phyloP scores from a whole-genome alignment of 257 asterid species.

The Solanum habrochaites region DNA sequence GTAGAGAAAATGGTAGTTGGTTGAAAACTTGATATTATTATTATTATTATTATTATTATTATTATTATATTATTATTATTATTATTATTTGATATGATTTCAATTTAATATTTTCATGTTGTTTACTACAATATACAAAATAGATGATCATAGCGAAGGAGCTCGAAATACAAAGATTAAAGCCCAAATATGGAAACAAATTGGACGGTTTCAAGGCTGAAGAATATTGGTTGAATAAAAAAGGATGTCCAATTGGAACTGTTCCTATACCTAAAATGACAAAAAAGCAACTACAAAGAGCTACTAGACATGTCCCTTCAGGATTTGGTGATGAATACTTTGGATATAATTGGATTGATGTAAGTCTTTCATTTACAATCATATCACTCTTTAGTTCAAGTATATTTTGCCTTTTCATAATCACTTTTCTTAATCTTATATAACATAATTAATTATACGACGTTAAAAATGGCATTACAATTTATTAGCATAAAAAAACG shows the following conservation, averaged over 20 bases:
- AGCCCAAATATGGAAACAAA: background rate
- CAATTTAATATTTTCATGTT: background rate
- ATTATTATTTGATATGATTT: background rate
- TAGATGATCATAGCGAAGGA: background rate
- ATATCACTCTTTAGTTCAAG: no score
- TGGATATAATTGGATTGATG: no score
- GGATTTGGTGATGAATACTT: background rate
- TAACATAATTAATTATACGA: no score
- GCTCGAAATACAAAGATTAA: background rate
- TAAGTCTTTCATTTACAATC: no score
- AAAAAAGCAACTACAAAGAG: background rate
- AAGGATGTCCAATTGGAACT: background rate
- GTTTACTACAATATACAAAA: background rate
- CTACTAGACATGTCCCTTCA: background rate
- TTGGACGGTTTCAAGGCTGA: background rate
- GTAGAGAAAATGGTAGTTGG: no score
- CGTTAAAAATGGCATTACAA: no score
- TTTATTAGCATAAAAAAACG: no score
- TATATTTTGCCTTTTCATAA: no score
- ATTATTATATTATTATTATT: background rate
- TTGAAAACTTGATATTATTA: no score
- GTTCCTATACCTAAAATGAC: background rate
- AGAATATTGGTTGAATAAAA: background rate
- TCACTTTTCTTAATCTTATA: no score
- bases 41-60: background rate